Conservation (phyloP, 192 early-diverging fungal genomes). For the Coemansia sp. region DNA sequence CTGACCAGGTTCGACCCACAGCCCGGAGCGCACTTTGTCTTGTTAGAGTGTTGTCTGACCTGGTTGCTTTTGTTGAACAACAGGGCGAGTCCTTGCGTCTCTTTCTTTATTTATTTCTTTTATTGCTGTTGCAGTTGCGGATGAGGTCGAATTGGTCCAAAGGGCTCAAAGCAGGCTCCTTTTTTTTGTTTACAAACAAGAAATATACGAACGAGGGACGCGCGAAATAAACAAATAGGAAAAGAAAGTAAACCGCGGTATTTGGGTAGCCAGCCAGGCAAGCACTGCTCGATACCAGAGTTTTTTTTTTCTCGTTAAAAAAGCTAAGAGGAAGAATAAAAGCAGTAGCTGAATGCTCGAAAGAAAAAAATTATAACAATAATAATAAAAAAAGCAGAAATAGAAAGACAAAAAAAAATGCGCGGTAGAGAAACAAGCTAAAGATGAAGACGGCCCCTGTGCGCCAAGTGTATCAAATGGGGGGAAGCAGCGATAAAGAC, state of each 20-base stretch:
- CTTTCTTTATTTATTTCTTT: background rate
- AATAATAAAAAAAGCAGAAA: background rate
- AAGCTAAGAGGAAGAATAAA: background rate
- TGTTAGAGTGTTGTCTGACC: background rate
- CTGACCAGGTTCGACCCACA: background rate
- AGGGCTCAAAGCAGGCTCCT: background rate
- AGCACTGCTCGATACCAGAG: too few species aligned
- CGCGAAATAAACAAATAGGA: background rate
- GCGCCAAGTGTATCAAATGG: background rate
- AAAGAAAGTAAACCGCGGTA: too few species aligned
- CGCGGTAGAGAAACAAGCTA: background rate
- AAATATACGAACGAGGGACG: background rate
- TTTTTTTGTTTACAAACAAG: background rate
- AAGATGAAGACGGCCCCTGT: background rate
- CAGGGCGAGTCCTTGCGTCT: background rate
- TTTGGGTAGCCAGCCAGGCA: too few species aligned
- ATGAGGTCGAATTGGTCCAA: constrained; percentile 4
- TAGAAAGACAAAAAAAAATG: background rate
- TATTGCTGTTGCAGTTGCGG: background rate
- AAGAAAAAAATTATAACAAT: constrained; percentile 2
- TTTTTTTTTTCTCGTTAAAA: background rate
- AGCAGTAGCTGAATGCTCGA: background rate
- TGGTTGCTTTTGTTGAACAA: background rate
- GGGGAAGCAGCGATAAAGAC: background rate
- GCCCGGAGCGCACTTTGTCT: background rate